Percentiles rank a stretch among this genome's conserved stretches.
Conservation (phyloP, 169 alveolate species). For the Plasmodium relictum region DNA sequence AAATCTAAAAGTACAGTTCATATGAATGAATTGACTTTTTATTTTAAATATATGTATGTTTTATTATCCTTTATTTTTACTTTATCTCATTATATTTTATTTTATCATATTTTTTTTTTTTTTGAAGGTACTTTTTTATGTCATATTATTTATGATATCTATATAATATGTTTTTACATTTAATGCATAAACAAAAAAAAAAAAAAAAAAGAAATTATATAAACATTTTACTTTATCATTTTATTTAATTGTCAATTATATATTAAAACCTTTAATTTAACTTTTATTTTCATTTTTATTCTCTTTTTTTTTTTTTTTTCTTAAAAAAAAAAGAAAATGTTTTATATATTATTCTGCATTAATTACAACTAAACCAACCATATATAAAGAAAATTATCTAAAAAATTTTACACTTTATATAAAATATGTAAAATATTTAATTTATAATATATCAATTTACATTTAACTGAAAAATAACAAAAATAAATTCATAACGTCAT, state of each 20-base stretch:
- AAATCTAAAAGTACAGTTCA: constrained; percentile 14
- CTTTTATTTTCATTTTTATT: too few species aligned
- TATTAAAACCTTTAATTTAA: constrained; percentile 1
- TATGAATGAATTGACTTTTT: constrained; percentile 54
- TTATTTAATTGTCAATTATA: constrained; percentile 63
- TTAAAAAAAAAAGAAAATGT: too few species aligned
- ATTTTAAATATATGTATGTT: constrained; percentile 16
- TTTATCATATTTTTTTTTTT: background rate
- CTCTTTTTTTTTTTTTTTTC: too few species aligned
- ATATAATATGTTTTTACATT: background rate
- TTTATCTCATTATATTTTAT: background rate
- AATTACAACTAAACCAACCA: too few species aligned
- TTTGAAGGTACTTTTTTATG: background rate
- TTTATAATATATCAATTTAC: background rate
- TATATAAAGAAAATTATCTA: too few species aligned
- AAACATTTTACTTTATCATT: constrained; percentile 1
- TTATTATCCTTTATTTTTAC: background rate
- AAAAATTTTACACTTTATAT: too few species aligned
- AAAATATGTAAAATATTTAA: too few species aligned
- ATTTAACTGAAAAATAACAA: background rate
- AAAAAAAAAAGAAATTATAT: background rate
- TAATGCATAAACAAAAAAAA: background rate
- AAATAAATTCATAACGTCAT: background rate
- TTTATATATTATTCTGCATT: too few species aligned
- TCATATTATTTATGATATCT: constrained; percentile 8